Evolutionary conservation across 305 asterid species (phyloP).

Genomic region (Petunia hybrid): DNA sequence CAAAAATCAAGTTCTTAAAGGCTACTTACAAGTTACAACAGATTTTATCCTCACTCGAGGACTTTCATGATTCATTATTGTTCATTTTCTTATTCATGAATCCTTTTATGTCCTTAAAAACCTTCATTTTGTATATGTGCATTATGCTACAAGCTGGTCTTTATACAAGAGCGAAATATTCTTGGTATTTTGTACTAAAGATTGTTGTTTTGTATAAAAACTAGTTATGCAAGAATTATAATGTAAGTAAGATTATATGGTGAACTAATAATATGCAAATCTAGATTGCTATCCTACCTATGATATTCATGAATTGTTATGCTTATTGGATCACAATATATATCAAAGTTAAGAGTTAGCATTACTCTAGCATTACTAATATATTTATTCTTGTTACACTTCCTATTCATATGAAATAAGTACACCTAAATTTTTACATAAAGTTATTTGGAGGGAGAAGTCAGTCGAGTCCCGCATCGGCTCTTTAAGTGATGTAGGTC

Average conservation of each 20-base stretch:
- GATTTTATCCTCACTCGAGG: background rate
- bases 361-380: too few species aligned
- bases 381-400: background rate
- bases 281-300: too few species aligned
- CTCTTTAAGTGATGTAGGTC: too few species aligned
- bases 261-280: background rate
- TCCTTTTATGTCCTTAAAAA: background rate
- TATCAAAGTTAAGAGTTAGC: too few species aligned
- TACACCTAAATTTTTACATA: too few species aligned
- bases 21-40: background rate
- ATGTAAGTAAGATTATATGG: too few species aligned
- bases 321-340: background rate
- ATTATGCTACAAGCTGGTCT: background rate
- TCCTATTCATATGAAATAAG: background rate
- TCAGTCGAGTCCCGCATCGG: too few species aligned
- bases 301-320: background rate
- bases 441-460: too few species aligned
- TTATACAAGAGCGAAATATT: too few species aligned
- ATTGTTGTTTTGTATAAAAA: background rate
- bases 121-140: background rate
- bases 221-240: background rate
- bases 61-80: background rate
- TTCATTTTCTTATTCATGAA: background rate
- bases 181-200: background rate
- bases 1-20: too few species aligned